phyloP scores from a whole-genome alignment of 2,329 filamentous ascomycete species.

The Fusarium sp. region DNA sequence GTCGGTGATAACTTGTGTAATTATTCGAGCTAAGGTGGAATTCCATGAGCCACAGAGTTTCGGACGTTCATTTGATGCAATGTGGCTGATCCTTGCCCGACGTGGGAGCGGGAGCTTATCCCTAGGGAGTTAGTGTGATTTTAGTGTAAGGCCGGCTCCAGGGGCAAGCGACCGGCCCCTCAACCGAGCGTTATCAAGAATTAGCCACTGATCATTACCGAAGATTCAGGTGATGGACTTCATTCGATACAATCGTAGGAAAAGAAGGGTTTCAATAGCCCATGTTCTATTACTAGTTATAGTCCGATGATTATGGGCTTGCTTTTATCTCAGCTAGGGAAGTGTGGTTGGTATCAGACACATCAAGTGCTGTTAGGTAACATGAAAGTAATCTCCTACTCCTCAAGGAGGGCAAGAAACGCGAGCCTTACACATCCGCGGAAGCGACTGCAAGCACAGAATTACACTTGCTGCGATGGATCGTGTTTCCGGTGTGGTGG shows the following conservation, averaged over 20 bases:
- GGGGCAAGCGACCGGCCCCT: conserved; percentile 15
- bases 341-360: not conserved
- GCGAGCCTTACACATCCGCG: not conserved
- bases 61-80: not conserved
- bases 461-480: conserved; percentile 5
- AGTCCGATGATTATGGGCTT: not conserved
- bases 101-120: not conserved
- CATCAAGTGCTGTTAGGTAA: not conserved
- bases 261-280: not conserved
- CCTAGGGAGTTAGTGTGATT: not conserved
- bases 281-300: not conserved
- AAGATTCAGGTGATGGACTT: not conserved
- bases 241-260: not conserved
- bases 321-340: not conserved
- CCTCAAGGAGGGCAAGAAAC: not conserved
- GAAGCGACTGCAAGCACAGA: conserved; percentile 3
- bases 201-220: not conserved
- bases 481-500: conserved; percentile 4
- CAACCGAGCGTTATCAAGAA: conserved; percentile 10
- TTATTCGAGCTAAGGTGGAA: not conserved
- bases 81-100: conserved; percentile 27
- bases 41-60: conserved; percentile 1
- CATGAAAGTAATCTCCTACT: not conserved
- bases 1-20: not conserved
- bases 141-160: conserved; percentile 17